Percentiles rank a stretch among this genome's conserved stretches.
Evolutionary conservation across 164 flowering plant species (phyloP).

Genomic region (Dillenia suffruticosa): DNA sequence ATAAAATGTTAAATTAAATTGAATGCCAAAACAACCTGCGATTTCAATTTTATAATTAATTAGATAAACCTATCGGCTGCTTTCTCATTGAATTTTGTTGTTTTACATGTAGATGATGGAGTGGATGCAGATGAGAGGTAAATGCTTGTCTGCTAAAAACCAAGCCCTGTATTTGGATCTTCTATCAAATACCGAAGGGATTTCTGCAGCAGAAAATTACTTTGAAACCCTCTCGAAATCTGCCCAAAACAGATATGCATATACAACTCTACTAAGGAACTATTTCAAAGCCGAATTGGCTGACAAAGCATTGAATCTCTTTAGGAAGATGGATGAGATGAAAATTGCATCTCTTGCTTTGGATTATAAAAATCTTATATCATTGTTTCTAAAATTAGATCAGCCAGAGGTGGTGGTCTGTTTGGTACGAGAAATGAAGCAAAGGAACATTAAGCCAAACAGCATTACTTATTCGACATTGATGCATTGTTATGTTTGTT

Average conservation of each 20-base stretch:
- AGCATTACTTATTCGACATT: constrained; percentile 24
- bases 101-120: constrained; percentile 23
- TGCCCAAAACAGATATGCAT: constrained; percentile 28
- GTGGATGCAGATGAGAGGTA: constrained; percentile 36
- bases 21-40: too few relatives aligned
- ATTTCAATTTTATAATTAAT: too few relatives aligned
- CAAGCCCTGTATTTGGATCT: constrained; percentile 32
- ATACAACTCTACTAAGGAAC: constrained; percentile 39
- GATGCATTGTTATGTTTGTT: constrained; percentile 30
- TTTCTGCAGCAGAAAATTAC: constrained; percentile 33
- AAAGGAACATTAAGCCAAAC: constrained; percentile 14
- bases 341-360: constrained; percentile 13
- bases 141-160: constrained; percentile 13
- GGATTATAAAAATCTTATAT: constrained; percentile 27
- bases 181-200: constrained; percentile 23
- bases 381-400: constrained; percentile 24
- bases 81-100: too few relatives aligned
- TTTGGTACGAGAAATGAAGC: constrained; percentile 29
- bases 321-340: constrained; percentile 28
- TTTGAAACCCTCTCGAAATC: constrained; percentile 25
- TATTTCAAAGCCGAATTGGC: constrained; percentile 26
- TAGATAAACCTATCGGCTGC: too few relatives aligned
- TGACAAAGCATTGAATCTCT: constrained; percentile 28
- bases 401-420: constrained; percentile 24
- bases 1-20: too few relatives aligned